Base-by-base conservation (phyloP, 2,329 filamentous ascomycete species). In the Fusarium dimerum region DNA sequence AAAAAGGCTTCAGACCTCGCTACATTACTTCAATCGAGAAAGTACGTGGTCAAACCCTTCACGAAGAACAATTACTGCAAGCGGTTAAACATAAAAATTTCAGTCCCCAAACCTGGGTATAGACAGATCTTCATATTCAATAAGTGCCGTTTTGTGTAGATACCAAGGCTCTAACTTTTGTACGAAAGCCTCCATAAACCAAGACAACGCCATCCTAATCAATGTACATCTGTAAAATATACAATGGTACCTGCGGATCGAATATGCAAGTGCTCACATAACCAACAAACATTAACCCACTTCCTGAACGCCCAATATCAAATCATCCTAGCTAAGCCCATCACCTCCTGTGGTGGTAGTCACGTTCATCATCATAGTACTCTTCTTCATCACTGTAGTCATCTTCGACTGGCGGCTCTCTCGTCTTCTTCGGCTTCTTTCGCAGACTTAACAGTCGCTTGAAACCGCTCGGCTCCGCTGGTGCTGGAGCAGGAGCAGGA, bases 401-500 rank as follows among this genome's bases (percentile, higher is more conserved):
- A 18, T 64, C 59, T 17, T 65, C 63, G 4, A 42, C 45, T 3
- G 52, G 59, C 34, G 52, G 59, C 34, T 50, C 38, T 17, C 42
- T 51, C 5, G 46, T 45, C 54, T 60, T 62, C 51, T 59, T 57
- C 0, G 64, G 50, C 59, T 74, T 75, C 62, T 70, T 74, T 54
- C 69, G 70, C 54, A 79, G 66, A 59, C 77, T 80, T 18, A 80
- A 58, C 38, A 79, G 62, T 52, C 75, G 71, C 68, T 76, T 78
- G 49, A 81, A 71, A 0, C 72, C 72, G 26, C 64, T 70, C 10
- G 70, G 66, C 26, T 69, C 66, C 32, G 64, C 61, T 20, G 51
- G 54, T 18, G 57, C 55, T 16, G 60, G 40, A 29, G 55, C 40
- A 50, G 59, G 45, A 44, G 32, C 55, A 2, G 40, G 30, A 11